These are phyloP conservation scores for Phlebiopsis gigantea DNA, from an alignment of 768 basidiomycete genomes.

Conservation along the genomic window DNA sequence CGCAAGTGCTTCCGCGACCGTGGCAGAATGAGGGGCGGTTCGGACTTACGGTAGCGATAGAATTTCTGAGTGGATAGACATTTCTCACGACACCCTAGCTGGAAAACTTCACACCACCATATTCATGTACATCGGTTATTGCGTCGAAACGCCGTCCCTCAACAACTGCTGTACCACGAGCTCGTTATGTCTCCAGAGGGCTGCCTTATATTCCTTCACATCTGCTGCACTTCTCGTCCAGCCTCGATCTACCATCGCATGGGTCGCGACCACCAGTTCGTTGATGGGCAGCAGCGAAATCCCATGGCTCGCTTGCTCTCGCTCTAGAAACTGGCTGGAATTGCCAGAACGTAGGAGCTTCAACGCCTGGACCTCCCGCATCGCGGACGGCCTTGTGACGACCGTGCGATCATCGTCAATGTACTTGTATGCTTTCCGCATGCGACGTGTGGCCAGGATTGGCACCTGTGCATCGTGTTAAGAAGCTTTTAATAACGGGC, in stretches of 20 bases:
- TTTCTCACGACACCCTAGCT: background rate
- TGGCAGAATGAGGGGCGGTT: background rate
- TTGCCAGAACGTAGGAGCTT: conserved; percentile 32
- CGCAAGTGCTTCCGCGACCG: background rate
- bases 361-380: conserved; percentile 35
- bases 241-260: conserved; percentile 26
- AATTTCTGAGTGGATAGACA: background rate
- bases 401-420: conserved; percentile 32
- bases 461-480: conserved; percentile 25
- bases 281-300: conserved; percentile 15
- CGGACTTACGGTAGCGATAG: background rate
- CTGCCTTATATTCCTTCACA: conserved; percentile 26
- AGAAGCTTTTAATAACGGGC: background rate
- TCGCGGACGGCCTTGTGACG: conserved; percentile 34
- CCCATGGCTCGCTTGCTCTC: conserved; percentile 12
- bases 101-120: background rate
- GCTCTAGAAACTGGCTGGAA: conserved; percentile 21
- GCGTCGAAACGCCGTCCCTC: conserved; percentile 15
- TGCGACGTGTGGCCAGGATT: conserved; percentile 36
- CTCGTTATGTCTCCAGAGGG: conserved; percentile 29
- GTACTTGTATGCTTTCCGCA: conserved; percentile 33
- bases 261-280: conserved; percentile 19
- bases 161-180: conserved; percentile 27
- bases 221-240: conserved; percentile 26
- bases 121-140: background rate